Evolutionary conservation across 352 stramenopile genomes (phyloP), one percentile per base, ranked within the genome.

Genomic region (Phytophthora boehmeriae): DNA sequence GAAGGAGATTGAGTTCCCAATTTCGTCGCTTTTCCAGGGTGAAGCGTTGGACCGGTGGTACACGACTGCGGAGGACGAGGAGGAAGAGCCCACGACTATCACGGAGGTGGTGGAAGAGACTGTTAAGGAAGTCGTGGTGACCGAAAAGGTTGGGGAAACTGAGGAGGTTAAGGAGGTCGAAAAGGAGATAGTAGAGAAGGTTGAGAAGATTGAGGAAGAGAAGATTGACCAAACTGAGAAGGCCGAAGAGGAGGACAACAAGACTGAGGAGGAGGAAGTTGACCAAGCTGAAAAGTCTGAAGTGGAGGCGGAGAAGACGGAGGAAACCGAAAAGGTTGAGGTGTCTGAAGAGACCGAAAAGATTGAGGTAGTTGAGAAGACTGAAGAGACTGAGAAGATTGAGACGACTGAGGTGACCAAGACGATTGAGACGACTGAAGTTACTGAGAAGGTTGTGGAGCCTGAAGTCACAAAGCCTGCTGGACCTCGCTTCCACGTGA

Each of bases 1-100:
- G 28, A 92, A 90, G 72, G 84, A 93, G 67, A 78, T 95, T 43
- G 81, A 91, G 58, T 76, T 95, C 60, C 68, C 84, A 0, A 74
- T 95, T 36, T 79, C 86, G 17, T 88, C 80, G 44, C 69, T 95
- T 10, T 88, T 95, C 58, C 72, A 92, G 46, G 73, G 65, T 8
- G 71, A 74, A 43, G 53, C 46, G 35, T 64, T 93, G 27, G 81
- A 95, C 67, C 72, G 78, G 61, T 93, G 84, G 81, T 93, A 88
- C 68, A 66, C 64, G n/a, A 66, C 78, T 30, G 68, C 68, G 45
- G 76, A 88, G n/a, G 73, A 83, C 23, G 60, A 71, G 41, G 74
- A 74, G 16, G 65, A 79, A 17, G 68, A 68, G 17, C 59, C 49
- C n/a, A 74, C 68, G 22, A 74, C 46, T 5, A 77, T 77, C 30